Base-by-base conservation (phyloP, 2,329 filamentous ascomycete species). In the Sarocladiaceae sp. region DNA sequence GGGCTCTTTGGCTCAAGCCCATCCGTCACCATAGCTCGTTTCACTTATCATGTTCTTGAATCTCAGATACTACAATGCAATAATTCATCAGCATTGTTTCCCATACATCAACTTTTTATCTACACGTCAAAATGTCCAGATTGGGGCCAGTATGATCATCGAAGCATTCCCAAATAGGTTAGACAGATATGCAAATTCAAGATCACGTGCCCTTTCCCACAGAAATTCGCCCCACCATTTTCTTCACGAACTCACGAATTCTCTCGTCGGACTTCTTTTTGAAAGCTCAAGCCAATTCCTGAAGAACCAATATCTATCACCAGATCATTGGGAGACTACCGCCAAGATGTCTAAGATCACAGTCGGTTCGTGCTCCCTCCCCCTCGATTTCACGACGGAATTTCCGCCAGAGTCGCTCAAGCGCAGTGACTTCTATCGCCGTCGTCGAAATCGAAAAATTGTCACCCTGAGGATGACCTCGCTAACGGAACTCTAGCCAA, bases 341-440 rank as follows among this genome's bases (percentile, higher is more conserved):
- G 86, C 82, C 81, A 85, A 75, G 63, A 90, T 91, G 87, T 91
- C 88, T 65, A 92, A 92, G 78, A 90, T 90, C 78, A 88, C 87
- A 84, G 83, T 84, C 79, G n/a, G n/a, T n/a, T n/a, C n/a, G n/a
- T n/a, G n/a, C n/a, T n/a, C 15, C 35, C 28, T 13, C 29, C 28
- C 31, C 22, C 37, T n/a, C 33, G 15, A 48, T 28, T 15, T 15
- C 28, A 53, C 26, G 18, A 12, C 33, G 11, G n/a, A n/a, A 23
- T 35, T 36, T 26, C n/a, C n/a, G 20, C 17, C 10, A 13, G 4
- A 12, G 33, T 22, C n/a, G 11, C 31, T 10, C 31, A 33, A n/a
- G 10, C n/a, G n/a, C n/a, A n/a, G n/a, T n/a, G n/a, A n/a, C n/a
- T n/a, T n/a, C n/a, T n/a, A n/a, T n/a, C n/a, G n/a, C 51, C 28